Evolutionary conservation across 495 filamentous ascomycete species (phyloP), one percentile per base, ranked within the genome.

Genomic region (Neurospora terricola): DNA sequence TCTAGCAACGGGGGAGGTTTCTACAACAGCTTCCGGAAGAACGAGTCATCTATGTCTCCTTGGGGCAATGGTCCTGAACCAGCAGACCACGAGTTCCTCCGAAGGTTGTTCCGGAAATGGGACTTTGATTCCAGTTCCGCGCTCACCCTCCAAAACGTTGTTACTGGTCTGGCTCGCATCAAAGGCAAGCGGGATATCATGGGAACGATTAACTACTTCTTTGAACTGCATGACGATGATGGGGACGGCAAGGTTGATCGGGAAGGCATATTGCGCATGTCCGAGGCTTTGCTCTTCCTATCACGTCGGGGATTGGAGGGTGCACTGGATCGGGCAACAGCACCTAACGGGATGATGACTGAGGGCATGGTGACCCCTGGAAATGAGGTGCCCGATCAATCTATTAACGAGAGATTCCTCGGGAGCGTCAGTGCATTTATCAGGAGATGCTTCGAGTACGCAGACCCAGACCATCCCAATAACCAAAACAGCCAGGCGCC

Each of bases 171-270:
- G 38, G 94, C 96, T 3, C 89, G 91, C 42, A 91, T 99, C 71
- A 97, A 97, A 80, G 95, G 96, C 8, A 92, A 91, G 34, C 89
- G 90, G 48, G 96, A 98, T 81, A 97, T 99, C 75, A 97, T 98
- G 95, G 92, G 93, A 39, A 94, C 91, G 74, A 98, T 99, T 78
- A 94, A 90, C 69, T 98, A 98, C 80, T 99, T 98, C 83, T 99
- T 98, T 76, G 91, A 97, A 78, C 88, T 99, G 0, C 97, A 98
- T 78, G 96, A 98, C 80, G 95, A 99, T 76, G 90, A 93, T 78
- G 89, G 90, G 3, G 93, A 96, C 81, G 96, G 96, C 8, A 92
- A 89, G 75, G 94, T 99, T n/a, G 96, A 99, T 81, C 90, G 96
- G 5, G 96, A 99, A 81, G 96, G 96, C 21, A 98, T 99, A 72